These are phyloP conservation scores for Ilyonectria robusta DNA, from an alignment of 2,329 filamentous ascomycete genomes.

Conservation along the genomic window DNA sequence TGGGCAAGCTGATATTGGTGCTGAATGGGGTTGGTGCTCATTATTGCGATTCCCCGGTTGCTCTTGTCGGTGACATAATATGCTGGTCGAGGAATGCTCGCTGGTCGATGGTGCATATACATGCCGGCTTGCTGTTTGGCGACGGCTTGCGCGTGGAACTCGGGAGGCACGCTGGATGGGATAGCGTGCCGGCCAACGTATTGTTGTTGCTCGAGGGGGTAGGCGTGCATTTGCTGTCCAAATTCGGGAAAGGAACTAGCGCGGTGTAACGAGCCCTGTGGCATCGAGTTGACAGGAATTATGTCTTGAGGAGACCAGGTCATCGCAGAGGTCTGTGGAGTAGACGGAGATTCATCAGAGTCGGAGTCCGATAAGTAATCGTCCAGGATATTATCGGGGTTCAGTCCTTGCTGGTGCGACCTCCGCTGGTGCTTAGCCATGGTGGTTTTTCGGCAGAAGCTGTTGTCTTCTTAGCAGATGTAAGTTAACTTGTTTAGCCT, in stretches of 20 bases:
- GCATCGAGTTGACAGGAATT: slow-evolving; percentile 54
- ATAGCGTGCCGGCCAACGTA: slow-evolving; percentile 65
- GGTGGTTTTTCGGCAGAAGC: slow-evolving; percentile 81
- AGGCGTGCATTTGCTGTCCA: slow-evolving; percentile 60
- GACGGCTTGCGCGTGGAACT: slow-evolving; percentile 60
- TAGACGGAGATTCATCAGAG: slow-evolving; percentile 71
- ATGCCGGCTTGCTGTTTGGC: slow-evolving; percentile 61
- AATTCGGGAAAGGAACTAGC: slow-evolving; percentile 69
- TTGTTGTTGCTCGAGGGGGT: slow-evolving; percentile 58
- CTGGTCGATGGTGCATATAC: slow-evolving; percentile 65
- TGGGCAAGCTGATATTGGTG: slow-evolving; percentile 67
- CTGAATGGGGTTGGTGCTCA: slow-evolving; percentile 68
- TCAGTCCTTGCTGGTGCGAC: slow-evolving; percentile 71
- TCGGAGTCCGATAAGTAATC: slow-evolving; percentile 71
- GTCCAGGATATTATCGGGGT: slow-evolving; percentile 67
- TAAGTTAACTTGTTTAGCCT: background rate
- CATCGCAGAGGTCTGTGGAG: slow-evolving; percentile 67
- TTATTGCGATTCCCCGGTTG: slow-evolving; percentile 73
- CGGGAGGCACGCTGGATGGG: slow-evolving; percentile 57
- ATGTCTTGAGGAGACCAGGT: slow-evolving; percentile 66
- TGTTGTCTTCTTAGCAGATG: slow-evolving; percentile 50
- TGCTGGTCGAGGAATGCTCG: slow-evolving; percentile 61
- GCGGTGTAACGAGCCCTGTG: slow-evolving; percentile 61
- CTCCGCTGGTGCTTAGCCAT: slow-evolving; percentile 78
- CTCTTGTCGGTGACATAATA: slow-evolving; percentile 74